phyloP scores from a whole-genome alignment of 2,329 filamentous ascomycete genomes.

The Raffaelea albimanens region DNA sequence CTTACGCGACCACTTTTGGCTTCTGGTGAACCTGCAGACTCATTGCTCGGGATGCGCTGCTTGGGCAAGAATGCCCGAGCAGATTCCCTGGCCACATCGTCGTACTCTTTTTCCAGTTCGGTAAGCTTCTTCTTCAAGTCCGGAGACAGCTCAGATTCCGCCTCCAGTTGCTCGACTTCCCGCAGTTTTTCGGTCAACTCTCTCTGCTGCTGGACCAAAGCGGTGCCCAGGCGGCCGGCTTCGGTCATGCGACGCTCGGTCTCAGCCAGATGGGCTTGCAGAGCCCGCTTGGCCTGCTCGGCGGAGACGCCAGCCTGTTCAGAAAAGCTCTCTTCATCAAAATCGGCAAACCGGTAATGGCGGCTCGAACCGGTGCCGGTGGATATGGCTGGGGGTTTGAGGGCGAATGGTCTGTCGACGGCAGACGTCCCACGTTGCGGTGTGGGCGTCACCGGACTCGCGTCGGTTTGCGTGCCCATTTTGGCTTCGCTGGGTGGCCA shows the following conservation, averaged over 20 bases:
- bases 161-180: conserved; percentile 71
- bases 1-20: conserved; percentile 44
- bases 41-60: conserved; percentile 66
- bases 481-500: conserved; percentile 1
- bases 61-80: conserved; percentile 82
- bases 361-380: conserved; percentile 28
- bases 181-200: conserved; percentile 72
- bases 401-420: conserved; percentile 9
- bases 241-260: conserved; percentile 88
- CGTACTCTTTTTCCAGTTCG: conserved; percentile 90
- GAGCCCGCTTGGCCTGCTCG: conserved; percentile 74
- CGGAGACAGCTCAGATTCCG: conserved; percentile 68
- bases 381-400: conserved; percentile 9
- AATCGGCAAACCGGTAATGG: conserved; percentile 70
- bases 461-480: conserved; percentile 12
- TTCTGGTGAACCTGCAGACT: conserved; percentile 45
- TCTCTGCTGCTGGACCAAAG: conserved; percentile 77
- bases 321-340: conserved; percentile 72
- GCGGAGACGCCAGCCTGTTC: conserved; percentile 71
- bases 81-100: conserved; percentile 83
- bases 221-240: conserved; percentile 78
- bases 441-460: conserved; percentile 14
- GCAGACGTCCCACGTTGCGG: conserved; percentile 9
- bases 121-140: conserved; percentile 75
- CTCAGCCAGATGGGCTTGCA: conserved; percentile 86